These are phyloP conservation scores for Colletotrichum camelliae DNA, from an alignment of 2,329 filamentous ascomycete species.

Conservation along the genomic window DNA sequence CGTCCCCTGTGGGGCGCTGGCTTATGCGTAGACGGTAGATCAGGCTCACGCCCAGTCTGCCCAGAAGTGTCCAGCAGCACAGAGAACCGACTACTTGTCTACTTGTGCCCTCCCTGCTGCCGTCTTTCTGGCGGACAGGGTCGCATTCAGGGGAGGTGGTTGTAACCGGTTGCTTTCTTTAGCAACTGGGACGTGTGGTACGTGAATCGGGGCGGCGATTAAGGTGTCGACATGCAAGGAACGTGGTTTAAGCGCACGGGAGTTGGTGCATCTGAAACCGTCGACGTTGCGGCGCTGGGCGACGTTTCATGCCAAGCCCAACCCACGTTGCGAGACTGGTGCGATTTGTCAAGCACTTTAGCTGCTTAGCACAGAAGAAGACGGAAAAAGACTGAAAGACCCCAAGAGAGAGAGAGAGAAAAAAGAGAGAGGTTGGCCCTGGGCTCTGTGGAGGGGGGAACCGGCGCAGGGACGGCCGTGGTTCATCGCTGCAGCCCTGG, in stretches of 20 bases:
- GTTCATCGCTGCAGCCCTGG: conserved; percentile 4
- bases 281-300: conserved; percentile 21
- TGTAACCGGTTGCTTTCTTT: conserved; percentile 19
- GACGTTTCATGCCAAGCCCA: conserved; percentile 21
- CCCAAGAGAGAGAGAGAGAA: neutral
- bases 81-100: neutral
- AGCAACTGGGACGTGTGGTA: conserved; percentile 15
- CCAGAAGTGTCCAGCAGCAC: neutral
- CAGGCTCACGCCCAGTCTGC: neutral
- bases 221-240: conserved; percentile 22
- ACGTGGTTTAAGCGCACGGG: conserved; percentile 20
- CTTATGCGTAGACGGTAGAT: conserved; percentile 13
- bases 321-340: conserved; percentile 15
- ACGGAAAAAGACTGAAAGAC: neutral
- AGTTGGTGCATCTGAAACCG: conserved; percentile 21
- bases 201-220: conserved; percentile 12
- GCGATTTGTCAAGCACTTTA: conserved; percentile 10
- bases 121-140: neutral
- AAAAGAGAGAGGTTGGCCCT: neutral
- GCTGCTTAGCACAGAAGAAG: neutral
- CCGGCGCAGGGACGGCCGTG: conserved; percentile 4
- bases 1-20: conserved; percentile 22
- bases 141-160: conserved; percentile 9
- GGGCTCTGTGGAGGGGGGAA: neutral
- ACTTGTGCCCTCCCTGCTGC: neutral